Conservation (phyloP, 2,329 filamentous ascomycete genomes). For the Epichloe hybrida region DNA sequence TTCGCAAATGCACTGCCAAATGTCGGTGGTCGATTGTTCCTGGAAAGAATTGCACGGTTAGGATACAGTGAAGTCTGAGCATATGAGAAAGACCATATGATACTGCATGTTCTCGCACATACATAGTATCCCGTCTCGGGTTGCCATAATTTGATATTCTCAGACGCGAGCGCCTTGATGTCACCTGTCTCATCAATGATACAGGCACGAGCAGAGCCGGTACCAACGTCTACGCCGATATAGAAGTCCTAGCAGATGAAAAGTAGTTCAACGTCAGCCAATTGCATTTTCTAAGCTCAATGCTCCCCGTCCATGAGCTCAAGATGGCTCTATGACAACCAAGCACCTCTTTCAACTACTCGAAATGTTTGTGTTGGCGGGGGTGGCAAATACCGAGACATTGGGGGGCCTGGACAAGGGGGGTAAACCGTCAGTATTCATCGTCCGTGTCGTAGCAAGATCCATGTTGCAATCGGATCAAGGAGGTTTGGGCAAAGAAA, state of each 20-base stretch:
- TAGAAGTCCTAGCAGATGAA: slow-evolving; percentile 37
- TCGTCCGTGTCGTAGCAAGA: slow-evolving; percentile 6
- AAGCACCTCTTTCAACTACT: background rate
- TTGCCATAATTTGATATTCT: slow-evolving; percentile 71
- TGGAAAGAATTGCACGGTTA: slow-evolving; percentile 8
- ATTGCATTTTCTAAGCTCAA: background rate
- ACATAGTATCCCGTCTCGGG: slow-evolving; percentile 64
- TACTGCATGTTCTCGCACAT: slow-evolving; percentile 6
- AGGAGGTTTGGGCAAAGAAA: background rate
- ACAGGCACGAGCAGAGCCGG: slow-evolving; percentile 86
- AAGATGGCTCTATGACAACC: background rate
- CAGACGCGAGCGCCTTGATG: slow-evolving; percentile 62
- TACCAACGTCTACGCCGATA: slow-evolving; percentile 91
- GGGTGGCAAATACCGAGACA: slow-evolving; percentile 15
- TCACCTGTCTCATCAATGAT: slow-evolving; percentile 87
- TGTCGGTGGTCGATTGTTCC: slow-evolving; percentile 98
- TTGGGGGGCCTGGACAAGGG: slow-evolving; percentile 21
- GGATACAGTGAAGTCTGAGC: background rate
- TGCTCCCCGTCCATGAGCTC: background rate
- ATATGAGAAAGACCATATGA: background rate
- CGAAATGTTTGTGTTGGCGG: background rate
- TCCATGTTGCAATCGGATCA: slow-evolving; percentile 1
- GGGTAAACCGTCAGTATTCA: slow-evolving; percentile 10
- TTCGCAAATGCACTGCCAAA: slow-evolving; percentile 88
- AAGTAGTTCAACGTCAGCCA: background rate